Evolutionary conservation across 1,284 basidiomycete genomes (phyloP).

Genomic region (Sanghuangporus weigelae): DNA sequence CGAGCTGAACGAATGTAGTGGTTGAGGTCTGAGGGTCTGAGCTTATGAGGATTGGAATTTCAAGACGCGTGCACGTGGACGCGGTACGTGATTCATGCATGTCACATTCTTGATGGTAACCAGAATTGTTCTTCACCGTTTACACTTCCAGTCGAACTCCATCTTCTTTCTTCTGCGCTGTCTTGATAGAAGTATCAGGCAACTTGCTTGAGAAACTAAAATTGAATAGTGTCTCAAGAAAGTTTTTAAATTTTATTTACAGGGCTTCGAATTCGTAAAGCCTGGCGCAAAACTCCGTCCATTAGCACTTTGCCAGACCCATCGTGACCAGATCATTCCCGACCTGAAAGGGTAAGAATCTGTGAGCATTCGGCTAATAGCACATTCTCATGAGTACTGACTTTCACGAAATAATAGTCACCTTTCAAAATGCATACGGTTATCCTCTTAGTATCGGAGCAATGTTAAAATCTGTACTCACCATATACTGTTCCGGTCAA

Average conservation of each 20-base stretch:
- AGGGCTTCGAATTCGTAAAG: too few relatives aligned
- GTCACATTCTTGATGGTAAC: not conserved
- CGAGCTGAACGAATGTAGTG: not conserved
- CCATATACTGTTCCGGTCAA: slow-evolving; percentile 64
- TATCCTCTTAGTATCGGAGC: not conserved
- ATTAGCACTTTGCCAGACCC: slow-evolving; percentile 24
- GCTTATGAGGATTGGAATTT: too few relatives aligned
- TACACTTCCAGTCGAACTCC: too few relatives aligned
- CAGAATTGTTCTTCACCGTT: too few relatives aligned
- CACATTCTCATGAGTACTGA: slow-evolving; percentile 1
- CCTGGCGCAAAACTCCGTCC: too few relatives aligned
- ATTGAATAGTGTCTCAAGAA: not conserved
- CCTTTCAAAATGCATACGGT: slow-evolving; percentile 23
- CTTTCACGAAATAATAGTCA: slow-evolving; percentile 38
- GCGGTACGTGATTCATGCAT: not conserved
- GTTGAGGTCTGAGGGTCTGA: not conserved
- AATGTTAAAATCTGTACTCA: slow-evolving; percentile 23
- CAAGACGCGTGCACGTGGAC: not conserved
- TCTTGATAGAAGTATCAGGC: too few relatives aligned
- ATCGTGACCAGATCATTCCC: slow-evolving; percentile 30
- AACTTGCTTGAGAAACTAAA: not conserved
- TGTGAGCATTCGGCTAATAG: not conserved
- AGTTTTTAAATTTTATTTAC: too few relatives aligned
- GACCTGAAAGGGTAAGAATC: slow-evolving; percentile 14
- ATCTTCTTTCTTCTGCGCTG: too few relatives aligned